These are phyloP conservation scores for Pyricularia grisea DNA, from an alignment of 2,329 filamentous ascomycete species.

Conservation along the genomic window DNA sequence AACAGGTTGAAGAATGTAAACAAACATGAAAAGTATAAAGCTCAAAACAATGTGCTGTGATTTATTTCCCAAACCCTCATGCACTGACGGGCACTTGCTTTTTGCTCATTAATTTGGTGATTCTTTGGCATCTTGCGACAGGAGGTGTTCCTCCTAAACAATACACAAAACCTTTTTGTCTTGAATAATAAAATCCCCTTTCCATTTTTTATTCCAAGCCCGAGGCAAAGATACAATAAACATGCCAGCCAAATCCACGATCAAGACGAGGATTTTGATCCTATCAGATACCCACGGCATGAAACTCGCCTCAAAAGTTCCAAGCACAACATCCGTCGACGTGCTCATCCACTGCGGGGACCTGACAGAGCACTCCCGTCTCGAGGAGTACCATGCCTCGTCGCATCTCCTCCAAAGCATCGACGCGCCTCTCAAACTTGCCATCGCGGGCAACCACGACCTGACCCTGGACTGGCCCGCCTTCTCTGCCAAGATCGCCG, in stretches of 20 bases:
- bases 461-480: conserved; percentile 24
- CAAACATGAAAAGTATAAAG: too few relatives aligned
- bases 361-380: conserved; percentile 31
- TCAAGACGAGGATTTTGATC: conserved; percentile 31
- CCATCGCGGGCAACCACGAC: conserved; percentile 48
- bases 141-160: too few relatives aligned
- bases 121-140: too few relatives aligned
- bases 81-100: too few relatives aligned
- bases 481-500: conserved; percentile 18
- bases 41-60: too few relatives aligned
- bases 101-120: too few relatives aligned
- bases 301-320: conserved; percentile 8
- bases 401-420: conserved; percentile 31
- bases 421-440: conserved; percentile 40
- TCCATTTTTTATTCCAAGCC: too few relatives aligned
- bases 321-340: conserved; percentile 22
- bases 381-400: conserved; percentile 28
- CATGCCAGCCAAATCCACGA: background rate
- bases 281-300: conserved; percentile 35
- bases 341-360: conserved; percentile 45
- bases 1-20: too few relatives aligned
- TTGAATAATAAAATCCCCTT: too few relatives aligned
- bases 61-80: too few relatives aligned
- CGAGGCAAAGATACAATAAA: too few relatives aligned
- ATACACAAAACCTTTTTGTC: too few relatives aligned